Evolutionary conservation across 352 stramenopile genomes (phyloP).

Genomic region (Globisporangium solare): DNA sequence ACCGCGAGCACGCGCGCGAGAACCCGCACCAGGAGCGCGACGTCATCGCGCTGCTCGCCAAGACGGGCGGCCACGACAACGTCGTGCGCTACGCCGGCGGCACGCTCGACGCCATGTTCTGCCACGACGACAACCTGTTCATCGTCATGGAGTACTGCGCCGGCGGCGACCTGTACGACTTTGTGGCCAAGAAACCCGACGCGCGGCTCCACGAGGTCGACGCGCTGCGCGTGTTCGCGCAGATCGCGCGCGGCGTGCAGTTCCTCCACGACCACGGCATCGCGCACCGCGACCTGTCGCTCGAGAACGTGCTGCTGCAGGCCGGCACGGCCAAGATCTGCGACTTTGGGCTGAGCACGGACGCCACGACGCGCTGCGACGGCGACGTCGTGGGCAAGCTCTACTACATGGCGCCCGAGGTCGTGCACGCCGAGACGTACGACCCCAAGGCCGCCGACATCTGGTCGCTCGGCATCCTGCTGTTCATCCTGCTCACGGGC

Average conservation of each 20-base stretch:
- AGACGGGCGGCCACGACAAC: constrained; percentile 25
- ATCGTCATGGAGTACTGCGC: constrained; percentile 66
- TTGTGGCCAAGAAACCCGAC: constrained; percentile 28
- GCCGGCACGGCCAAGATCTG: constrained; percentile 36
- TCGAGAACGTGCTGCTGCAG: constrained; percentile 59
- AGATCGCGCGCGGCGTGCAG: constrained; percentile 35
- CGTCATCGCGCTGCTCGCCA: constrained; percentile 40
- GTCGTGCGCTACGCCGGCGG: constrained; percentile 34
- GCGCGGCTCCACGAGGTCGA: constrained; percentile 28
- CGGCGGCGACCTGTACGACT: constrained; percentile 55
- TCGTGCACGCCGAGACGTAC: constrained; percentile 25
- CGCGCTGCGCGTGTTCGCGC: constrained; percentile 28
- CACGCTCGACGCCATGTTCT: constrained; percentile 29
- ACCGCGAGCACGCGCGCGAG: constrained; percentile 27
- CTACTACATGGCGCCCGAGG: constrained; percentile 75
- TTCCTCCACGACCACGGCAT: constrained; percentile 48
- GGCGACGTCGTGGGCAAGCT: constrained; percentile 55
- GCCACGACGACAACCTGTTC: constrained; percentile 32
- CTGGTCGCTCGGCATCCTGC: constrained; percentile 55
- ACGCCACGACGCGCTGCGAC: constrained; percentile 24
- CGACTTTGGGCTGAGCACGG: constrained; percentile 59
- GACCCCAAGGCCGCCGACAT: constrained; percentile 39
- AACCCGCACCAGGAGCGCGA: constrained; percentile 40
- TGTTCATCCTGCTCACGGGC: constrained; percentile 56
- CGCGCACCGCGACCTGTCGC: constrained; percentile 51